Evolutionary conservation across 352 stramenopile species (phyloP), one percentile per base, ranked within the genome.

Genomic region (Phytophthora syringae): DNA sequence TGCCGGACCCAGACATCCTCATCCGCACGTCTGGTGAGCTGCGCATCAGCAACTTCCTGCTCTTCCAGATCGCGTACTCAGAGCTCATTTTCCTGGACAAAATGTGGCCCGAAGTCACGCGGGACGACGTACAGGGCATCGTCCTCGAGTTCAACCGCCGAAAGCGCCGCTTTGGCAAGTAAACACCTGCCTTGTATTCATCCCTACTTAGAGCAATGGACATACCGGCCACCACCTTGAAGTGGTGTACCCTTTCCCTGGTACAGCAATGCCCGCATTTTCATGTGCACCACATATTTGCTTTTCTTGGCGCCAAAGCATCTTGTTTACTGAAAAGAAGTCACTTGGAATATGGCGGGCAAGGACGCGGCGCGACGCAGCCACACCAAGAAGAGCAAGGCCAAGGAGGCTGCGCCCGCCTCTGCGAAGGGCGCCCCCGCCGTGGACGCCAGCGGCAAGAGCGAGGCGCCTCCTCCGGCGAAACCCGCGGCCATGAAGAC

Each of bases 41-140:
- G 51, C 91, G 97, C 44, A 82, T 99, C 43, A 98, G 90, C 73
- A 99, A 99, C 74, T 99, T 99, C 70, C 67, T 99, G 44, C 73
- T 99, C 7, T 99, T 90, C 81, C 94, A 99, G 72, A 86, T 92
- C 43, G 95, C 95, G 25, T 98, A 99, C 82, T 76, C 94, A 40
- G 96, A 99, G 77, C 73, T 99, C 13, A 95, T 97, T 63, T 97
- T 99, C 70, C 84, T 96, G 40, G 82, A 97, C 64, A 99, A 99
- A 74, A 84, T 94, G 39, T 99, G 96, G 96, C 97, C 96, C 25
- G 96, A 98, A 69, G 85, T 99, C 64, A 97, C 81, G 42, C 77
- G 72, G 18, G 67, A 89, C 24, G 90, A 97, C 60, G 79, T 98
- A 52, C 59, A 82, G 43, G 75, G 72, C 48, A 76, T 92, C 58